phyloP scores from a whole-genome alignment of 163 green algal species.

The Scenedesmus sp. region DNA sequence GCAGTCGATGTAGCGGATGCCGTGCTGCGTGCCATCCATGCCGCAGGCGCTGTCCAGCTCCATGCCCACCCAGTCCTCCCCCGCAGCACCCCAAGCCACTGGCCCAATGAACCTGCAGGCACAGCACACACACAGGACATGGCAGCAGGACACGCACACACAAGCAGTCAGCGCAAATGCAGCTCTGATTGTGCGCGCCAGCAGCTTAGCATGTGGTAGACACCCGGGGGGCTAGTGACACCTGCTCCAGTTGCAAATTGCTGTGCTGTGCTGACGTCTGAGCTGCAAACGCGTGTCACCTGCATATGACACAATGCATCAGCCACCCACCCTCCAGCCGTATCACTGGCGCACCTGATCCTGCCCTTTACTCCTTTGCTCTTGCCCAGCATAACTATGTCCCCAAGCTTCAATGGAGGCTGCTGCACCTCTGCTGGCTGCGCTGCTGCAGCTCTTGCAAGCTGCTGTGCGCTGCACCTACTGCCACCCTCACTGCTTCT shows the following conservation, averaged over 20 bases:
- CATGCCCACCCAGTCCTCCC: constrained; percentile 52
- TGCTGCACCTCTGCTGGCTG: background rate
- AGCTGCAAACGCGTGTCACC: background rate
- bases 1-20: constrained; percentile 55
- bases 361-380: background rate
- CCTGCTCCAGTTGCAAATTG: background rate
- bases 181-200: background rate
- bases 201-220: too few species aligned
- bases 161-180: background rate
- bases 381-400: constrained; percentile 46
- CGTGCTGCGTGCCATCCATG: constrained; percentile 18
- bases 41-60: constrained; percentile 50
- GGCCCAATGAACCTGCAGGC: constrained; percentile 44
- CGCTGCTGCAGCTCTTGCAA: background rate
- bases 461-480: background rate
- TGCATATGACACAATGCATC: background rate
- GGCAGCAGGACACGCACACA: background rate
- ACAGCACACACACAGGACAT: background rate
- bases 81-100: constrained; percentile 41
- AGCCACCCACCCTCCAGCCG: background rate
- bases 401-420: constrained; percentile 39
- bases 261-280: background rate
- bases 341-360: constrained; percentile 11
- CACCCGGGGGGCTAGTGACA: too few species aligned
- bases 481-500: background rate